A percentile compares a stretch with the other conserved stretches of the same genome.
These are phyloP conservation scores for Crucibulum parvulum DNA, from an alignment of 1,284 basidiomycete genomes.

Conservation along the genomic window DNA sequence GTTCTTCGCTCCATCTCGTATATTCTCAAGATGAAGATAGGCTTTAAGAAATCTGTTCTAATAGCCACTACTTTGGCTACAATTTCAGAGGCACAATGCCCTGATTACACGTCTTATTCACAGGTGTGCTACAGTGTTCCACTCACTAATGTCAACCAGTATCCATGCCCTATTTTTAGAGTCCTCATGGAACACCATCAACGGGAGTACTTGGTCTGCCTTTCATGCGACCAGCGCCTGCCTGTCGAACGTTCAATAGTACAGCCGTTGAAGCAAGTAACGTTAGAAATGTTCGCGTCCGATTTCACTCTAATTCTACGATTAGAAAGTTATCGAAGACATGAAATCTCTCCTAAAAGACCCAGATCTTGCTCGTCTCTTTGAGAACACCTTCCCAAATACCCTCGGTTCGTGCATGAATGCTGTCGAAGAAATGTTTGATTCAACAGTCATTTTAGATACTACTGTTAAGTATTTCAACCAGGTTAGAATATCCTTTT, in stretches of 20 bases:
- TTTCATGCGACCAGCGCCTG: slow-evolving; percentile 71
- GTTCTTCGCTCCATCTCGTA: slow-evolving; percentile 15
- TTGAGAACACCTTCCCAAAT: slow-evolving; percentile 82
- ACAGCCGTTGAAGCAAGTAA: slow-evolving; percentile 67
- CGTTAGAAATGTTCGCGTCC: not conserved
- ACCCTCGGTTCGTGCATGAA: slow-evolving; percentile 61
- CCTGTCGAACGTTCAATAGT: slow-evolving; percentile 77
- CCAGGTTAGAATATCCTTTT: slow-evolving; percentile 41
- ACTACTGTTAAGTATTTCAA: slow-evolving; percentile 80
- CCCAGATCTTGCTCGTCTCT: slow-evolving; percentile 75
- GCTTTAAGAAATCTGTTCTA: slow-evolving; percentile 24
- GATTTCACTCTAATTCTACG: not conserved
- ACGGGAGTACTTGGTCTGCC: slow-evolving; percentile 68
- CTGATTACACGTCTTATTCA: slow-evolving; percentile 69
- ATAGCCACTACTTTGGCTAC: slow-evolving; percentile 32
- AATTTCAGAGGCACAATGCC: slow-evolving; percentile 53
- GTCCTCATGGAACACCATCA: slow-evolving; percentile 64
- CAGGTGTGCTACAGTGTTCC: slow-evolving; percentile 42
- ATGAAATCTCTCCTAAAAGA: slow-evolving; percentile 76
- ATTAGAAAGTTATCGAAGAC: slow-evolving; percentile 74
- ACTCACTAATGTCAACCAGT: not conserved
- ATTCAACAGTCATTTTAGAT: slow-evolving; percentile 45
- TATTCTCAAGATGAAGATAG: slow-evolving; percentile 33
- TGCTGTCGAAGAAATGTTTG: not conserved
- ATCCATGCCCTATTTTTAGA: slow-evolving; percentile 36